phyloP scores from a whole-genome alignment of 192 early-diverging fungal genomes.

The Backusella tarrabulga region DNA sequence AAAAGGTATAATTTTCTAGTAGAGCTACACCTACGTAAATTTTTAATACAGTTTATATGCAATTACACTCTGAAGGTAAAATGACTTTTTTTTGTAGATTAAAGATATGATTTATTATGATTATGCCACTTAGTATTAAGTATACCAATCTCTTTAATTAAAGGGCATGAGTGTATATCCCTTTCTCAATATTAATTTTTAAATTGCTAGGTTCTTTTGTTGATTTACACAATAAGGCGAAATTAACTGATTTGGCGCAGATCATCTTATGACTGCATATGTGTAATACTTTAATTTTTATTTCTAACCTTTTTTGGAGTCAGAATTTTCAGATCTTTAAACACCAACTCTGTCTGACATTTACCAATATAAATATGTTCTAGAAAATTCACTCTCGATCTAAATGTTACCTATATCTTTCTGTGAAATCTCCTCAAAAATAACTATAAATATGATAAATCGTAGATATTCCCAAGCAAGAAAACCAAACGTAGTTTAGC shows the following conservation, averaged over 20 bases:
- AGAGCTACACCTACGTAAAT: neutral
- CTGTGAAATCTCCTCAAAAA: neutral
- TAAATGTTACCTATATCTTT: neutral
- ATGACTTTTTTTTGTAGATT: neutral
- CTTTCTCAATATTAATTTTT: neutral
- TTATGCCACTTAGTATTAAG: neutral
- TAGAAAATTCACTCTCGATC: neutral
- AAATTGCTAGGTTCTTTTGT: neutral
- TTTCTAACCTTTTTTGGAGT: neutral
- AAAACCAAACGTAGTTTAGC: neutral
- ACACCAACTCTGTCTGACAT: neutral
- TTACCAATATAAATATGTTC: neutral
- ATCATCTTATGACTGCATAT: neutral
- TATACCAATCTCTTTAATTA: neutral
- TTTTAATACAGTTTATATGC: neutral
- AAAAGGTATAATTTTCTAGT: neutral
- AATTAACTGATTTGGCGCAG: neutral
- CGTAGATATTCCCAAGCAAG: neutral
- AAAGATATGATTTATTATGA: neutral
- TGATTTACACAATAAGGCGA: neutral
- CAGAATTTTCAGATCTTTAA: neutral
- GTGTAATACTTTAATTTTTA: neutral
- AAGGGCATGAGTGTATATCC: neutral
- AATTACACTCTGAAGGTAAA: neutral
- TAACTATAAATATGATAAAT: neutral